Base-by-base conservation (phyloP, 75 land plant species). In the Pinus tabuliformis region DNA sequence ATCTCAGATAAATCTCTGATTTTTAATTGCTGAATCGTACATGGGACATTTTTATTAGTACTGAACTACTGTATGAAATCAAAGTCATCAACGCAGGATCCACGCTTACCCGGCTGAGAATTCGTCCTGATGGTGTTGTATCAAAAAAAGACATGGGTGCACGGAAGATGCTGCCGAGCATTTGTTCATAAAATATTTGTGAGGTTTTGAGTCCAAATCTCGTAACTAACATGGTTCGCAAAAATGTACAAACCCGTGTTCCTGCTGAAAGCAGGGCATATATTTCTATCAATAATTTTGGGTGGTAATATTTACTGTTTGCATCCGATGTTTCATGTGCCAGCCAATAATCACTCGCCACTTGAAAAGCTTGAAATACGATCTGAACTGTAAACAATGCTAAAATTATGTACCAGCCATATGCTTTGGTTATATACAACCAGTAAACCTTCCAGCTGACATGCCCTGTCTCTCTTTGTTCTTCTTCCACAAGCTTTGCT, bases 141-240 rank as follows among this genome's bases (percentile, higher is more conserved):
- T 97, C 98, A 76, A 97, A 97, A 81, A 97, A 97, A n/a, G 98
- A 91, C 99, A 97, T 97, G 56, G 99, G 99, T 21, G 98, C 95
- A 62, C 89, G 98, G 58, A 97, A 81, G 72, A 95, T 85, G 81
- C 96, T 91, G 58, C 75, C 62, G 24, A 97, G 81, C 81, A 97
- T 89, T 72, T 87, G 83, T 9, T 75, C 21, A 75, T 89, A 97
- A 80, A 95, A 97, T 33, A 83, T 76, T 75, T 97, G 93, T 16
- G 94, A 85, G 7, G 99, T 95, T 76, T 85, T 85, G 5, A 97
- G 83, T 21, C 98, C 98, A 78, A 88, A 26, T 13, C 62, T 36
- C 8, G 93, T 75, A 15, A 84, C 81, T 21, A 83, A 61, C 39
- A 83, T 58, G 52, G 88, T 62, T 68, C 99, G 82, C 3, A 75